Evolutionary conservation across 2,329 filamentous ascomycete species (phyloP), one percentile per base, ranked within the genome.

Genomic region (Lasiodiplodia gonubiensis): DNA sequence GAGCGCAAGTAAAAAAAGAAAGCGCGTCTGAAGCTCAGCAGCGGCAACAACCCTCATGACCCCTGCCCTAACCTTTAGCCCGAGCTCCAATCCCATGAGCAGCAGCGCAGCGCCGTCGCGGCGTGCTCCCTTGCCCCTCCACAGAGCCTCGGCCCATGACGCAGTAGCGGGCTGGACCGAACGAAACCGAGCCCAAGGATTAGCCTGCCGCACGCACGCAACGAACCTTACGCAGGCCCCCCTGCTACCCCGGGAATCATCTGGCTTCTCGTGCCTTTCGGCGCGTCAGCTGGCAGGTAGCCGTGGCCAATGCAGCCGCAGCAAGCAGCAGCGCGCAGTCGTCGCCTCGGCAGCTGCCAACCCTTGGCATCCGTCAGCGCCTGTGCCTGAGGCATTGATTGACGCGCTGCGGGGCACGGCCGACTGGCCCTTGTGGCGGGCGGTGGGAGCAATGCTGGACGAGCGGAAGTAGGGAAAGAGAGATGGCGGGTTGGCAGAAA

Each of bases 71-170:
- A 67, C 65, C 65, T 16, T 67, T 54, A 53, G 65, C 61, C 65
- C 65, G 65, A 67, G 54, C 65, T 52, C 65, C 65, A 67, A 60
- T 67, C 53, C 51, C 63, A 53, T 21, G 61, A 35, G 23, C 30
- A 37, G 61, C 49, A 48, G 23, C 30, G 52, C 33, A 35, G 51
- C 51, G n/a, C 53, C 33, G 27, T 35, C 37, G 37, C 23, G 30
- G 51, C 27, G n/a, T 46, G 23, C 25, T 48, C 42, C 30, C n/a
- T n/a, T 63, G 59, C 59, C 59, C 59, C 64, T 57, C 64, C 64
- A 55, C 46, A 48, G 37, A 66, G 64, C 64, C 64, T 66, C 64
- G 64, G 64, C 64, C 59, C 64, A 66, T 66, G 49, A 66, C 64
- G 64, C 64, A 66, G 37, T 35, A 16, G 61, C 59, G 59, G 59